Percentiles rank a stretch among this genome's conserved stretches.
Conservation (phyloP, 2,329 filamentous ascomycete species). For the Teratosphaeria destructans region DNA sequence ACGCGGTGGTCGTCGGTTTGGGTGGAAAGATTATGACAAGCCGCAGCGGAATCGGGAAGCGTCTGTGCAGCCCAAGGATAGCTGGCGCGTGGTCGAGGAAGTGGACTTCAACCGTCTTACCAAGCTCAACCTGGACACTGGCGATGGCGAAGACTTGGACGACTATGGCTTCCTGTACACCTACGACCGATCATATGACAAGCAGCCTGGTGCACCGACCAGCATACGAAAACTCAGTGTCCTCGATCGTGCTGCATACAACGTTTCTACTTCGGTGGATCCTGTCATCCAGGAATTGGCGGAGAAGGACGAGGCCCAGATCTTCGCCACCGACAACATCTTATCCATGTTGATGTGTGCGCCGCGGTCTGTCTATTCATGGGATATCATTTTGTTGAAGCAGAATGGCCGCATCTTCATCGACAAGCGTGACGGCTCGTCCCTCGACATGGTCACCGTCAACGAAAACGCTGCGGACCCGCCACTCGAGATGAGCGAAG, state of each 20-base stretch:
- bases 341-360: constrained; percentile 99
- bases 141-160: constrained; percentile 90
- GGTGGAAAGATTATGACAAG: constrained; percentile 99
- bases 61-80: constrained; percentile 88
- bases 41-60: constrained; percentile 91
- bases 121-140: constrained; percentile 92
- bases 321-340: constrained; percentile 94
- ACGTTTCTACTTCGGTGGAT: constrained; percentile 92
- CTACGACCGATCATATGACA: constrained; percentile 94
- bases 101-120: constrained; percentile 93
- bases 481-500: constrained; percentile 80
- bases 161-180: constrained; percentile 96
- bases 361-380: constrained; percentile 91
- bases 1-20: constrained; percentile 75
- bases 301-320: constrained; percentile 89
- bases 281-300: constrained; percentile 94
- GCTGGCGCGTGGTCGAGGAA: constrained; percentile 94
- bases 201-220: constrained; percentile 73
- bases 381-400: constrained; percentile 90
- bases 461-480: constrained; percentile 98
- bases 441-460: constrained; percentile 93
- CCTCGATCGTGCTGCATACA: constrained; percentile 91
- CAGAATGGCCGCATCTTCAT: constrained; percentile 96
- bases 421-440: constrained; percentile 93
- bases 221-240: constrained; percentile 78